Percentiles rank a stretch among this genome's conserved stretches.
Conservation (phyloP, 192 early-diverging fungal species). For the Coemansia reversa region DNA sequence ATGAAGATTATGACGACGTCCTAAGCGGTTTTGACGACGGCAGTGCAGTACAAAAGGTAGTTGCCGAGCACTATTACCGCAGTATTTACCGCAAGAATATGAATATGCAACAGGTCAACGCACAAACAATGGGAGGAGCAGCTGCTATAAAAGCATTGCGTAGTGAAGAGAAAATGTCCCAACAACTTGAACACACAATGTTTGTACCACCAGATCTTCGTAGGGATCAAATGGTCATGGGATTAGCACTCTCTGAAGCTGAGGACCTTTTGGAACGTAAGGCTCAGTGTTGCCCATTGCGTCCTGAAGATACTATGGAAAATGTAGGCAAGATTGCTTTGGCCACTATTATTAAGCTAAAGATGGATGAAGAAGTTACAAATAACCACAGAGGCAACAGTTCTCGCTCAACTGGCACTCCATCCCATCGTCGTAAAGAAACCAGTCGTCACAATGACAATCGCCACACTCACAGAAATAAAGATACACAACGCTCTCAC, state of each 20-base stretch:
- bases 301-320: constrained; percentile 40
- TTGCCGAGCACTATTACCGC: constrained; percentile 48
- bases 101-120: constrained; percentile 30
- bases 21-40: constrained; percentile 35
- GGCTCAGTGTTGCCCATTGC: constrained; percentile 13
- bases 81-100: constrained; percentile 38
- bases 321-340: constrained; percentile 41
- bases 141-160: constrained; percentile 43
- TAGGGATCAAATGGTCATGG: constrained; percentile 45
- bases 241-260: constrained; percentile 37
- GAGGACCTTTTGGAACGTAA: constrained; percentile 36
- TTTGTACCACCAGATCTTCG: constrained; percentile 30
- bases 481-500: background rate
- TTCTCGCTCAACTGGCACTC: constrained; percentile 7
- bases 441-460: background rate
- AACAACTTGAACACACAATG: constrained; percentile 15
- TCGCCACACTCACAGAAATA: background rate
- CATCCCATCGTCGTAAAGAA: background rate
- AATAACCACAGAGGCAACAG: background rate
- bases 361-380: constrained; percentile 40
- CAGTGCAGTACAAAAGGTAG: constrained; percentile 33
- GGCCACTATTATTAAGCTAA: constrained; percentile 47
- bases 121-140: constrained; percentile 41
- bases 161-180: constrained; percentile 21
- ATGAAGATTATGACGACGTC: background rate